These are phyloP conservation scores for Aspergillus sp. DNA, from an alignment of 2,329 filamentous ascomycete species.

Conservation along the genomic window DNA sequence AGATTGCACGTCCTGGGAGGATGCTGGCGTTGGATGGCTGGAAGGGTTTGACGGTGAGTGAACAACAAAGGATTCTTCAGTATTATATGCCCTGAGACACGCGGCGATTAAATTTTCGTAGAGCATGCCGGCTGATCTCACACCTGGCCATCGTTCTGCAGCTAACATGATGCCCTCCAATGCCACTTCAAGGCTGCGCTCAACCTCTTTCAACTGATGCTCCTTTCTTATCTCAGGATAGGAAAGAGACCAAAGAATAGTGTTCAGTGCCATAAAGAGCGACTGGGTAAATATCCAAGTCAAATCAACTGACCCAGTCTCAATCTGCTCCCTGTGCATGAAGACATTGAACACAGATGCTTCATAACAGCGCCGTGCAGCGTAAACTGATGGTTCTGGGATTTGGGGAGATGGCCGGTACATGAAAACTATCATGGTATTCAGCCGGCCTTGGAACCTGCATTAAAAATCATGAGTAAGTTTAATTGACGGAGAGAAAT, in stretches of 20 bases:
- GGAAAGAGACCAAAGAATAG: constrained; percentile 86
- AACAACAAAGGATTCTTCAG: constrained; percentile 52
- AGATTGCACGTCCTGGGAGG: constrained; percentile 39
- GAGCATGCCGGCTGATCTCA: constrained; percentile 76
- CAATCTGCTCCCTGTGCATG: constrained; percentile 77
- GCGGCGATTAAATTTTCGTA: constrained; percentile 84
- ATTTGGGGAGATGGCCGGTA: constrained; percentile 91
- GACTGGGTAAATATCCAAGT: constrained; percentile 92
- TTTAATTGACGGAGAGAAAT: background rate
- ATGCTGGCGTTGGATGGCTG: constrained; percentile 42
- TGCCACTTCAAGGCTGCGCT: constrained; percentile 70
- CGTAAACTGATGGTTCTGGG: constrained; percentile 75
- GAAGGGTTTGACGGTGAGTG: constrained; percentile 49
- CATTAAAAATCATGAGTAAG: constrained; percentile 3
- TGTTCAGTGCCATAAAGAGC: constrained; percentile 89
- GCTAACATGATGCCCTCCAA: constrained; percentile 78
- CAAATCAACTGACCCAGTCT: constrained; percentile 72
- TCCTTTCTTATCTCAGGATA: constrained; percentile 77
- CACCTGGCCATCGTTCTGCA: constrained; percentile 88
- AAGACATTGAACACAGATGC: constrained; percentile 79
- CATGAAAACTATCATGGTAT: constrained; percentile 84
- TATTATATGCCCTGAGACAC: constrained; percentile 84
- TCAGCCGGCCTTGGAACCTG: constrained; percentile 68
- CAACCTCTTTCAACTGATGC: constrained; percentile 72
- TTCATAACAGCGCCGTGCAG: constrained; percentile 79